Conservation (phyloP, 2,329 filamentous ascomycete species). For the Botrytis cinerea region DNA sequence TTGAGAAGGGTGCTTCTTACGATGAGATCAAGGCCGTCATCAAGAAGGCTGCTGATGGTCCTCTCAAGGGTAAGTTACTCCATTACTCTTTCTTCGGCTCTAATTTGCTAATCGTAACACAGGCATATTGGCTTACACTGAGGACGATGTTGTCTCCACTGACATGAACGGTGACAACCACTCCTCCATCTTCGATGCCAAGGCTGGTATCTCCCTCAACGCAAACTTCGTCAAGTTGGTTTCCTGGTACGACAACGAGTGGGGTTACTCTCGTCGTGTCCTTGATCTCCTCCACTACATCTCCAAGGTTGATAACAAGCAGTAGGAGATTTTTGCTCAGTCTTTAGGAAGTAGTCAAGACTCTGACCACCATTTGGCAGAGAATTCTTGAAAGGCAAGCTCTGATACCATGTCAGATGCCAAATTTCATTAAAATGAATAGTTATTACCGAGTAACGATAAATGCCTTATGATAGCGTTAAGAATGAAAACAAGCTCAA, state of each 20-base stretch:
- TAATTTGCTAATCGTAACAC: slow-evolving; percentile 27
- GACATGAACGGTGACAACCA: slow-evolving; percentile 90
- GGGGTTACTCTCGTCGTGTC: slow-evolving; percentile 97
- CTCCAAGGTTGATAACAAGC: slow-evolving; percentile 68
- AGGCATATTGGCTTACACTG: slow-evolving; percentile 92
- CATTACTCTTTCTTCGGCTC: background rate
- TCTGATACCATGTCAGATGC: slow-evolving; percentile 31
- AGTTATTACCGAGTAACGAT: slow-evolving; percentile 21
- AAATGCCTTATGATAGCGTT: slow-evolving; percentile 29
- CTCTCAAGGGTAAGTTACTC: slow-evolving; percentile 75
- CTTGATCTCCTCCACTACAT: slow-evolving; percentile 79
- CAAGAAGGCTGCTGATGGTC: slow-evolving; percentile 82
- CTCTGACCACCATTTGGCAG: slow-evolving; percentile 40
- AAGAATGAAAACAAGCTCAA: slow-evolving; percentile 21
- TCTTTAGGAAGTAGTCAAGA: slow-evolving; percentile 29
- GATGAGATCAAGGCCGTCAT: slow-evolving; percentile 91
- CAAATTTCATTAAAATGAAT: slow-evolving; percentile 23
- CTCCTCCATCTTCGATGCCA: slow-evolving; percentile 99
- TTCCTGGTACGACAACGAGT: slow-evolving; percentile 99
- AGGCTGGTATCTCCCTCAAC: slow-evolving; percentile 98
- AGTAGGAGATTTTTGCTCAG: slow-evolving; percentile 38
- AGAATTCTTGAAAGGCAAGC: slow-evolving; percentile 40
- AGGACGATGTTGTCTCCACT: slow-evolving; percentile 93
- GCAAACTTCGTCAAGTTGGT: slow-evolving; percentile 96
- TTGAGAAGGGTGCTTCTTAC: slow-evolving; percentile 86